Base-by-base conservation (phyloP, 768 basidiomycete genomes). In the Tricholomella constricta region DNA sequence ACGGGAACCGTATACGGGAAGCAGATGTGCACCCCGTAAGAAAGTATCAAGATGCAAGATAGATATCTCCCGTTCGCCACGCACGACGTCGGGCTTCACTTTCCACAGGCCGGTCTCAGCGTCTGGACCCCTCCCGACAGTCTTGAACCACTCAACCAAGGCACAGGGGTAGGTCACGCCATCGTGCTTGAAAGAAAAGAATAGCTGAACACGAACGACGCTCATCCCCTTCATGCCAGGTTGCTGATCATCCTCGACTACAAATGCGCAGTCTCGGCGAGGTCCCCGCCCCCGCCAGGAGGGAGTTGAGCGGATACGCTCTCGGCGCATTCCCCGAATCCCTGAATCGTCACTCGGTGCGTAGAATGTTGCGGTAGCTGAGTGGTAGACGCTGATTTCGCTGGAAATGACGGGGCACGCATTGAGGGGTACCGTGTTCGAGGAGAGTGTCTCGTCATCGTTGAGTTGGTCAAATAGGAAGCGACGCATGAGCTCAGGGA, bases 331-430 rank as follows among this genome's bases (percentile, higher is more conserved):
- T 17, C 40, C 34, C 9, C 32, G 14, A 31, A 64, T 48, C 5
- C 72, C 70, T 42, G 60, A 68, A 19, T 56, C 46, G 34, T 32
- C 31, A 10, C 74, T 76, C 17, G 74, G 73, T 6, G 73, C 67
- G 55, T 64, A 67, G 47, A 66, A 73, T 1, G 40, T 54, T 3
- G 72, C 64, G 17, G 57, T 31, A 0, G 70, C 72, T 17, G 71
- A 71, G 36, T 58, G 55, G 44, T 61, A 72, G 5, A 67, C 45
- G 14, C 49, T 48, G 32, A 72, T 48, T 17, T 41, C 57, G 2
- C 44, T 19, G 6, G 51, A 46, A 23, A 64, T 47, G n/a, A 20
- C 9, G 9, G 67, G 64, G 44, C 63, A 66, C 2, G 27, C 11
- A 17, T 58, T 34, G 15, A 63, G 42, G 9, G 58, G 54, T 14